Evolutionary conservation across 1,139 yeast genomes (phyloP), one percentile per base, ranked within the genome.

Genomic region (Saccharomycopsis hybrid): DNA sequence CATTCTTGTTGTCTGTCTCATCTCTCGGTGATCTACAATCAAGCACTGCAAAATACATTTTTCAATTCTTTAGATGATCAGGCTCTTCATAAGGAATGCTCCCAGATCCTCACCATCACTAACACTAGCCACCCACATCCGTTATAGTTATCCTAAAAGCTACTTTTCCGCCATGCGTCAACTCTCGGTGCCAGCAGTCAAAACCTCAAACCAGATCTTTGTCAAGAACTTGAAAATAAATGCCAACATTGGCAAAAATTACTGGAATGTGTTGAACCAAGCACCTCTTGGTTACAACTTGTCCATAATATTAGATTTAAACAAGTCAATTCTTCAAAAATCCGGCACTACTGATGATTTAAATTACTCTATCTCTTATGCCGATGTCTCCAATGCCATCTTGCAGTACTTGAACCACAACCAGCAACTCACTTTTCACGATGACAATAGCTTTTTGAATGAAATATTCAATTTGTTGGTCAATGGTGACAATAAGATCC

Each of bases 161-260:
- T 25, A 5, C 44, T 31, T 33, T 42, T 7, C 46, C 27, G 29
- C 46, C 46, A 25, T 11, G 36, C 25, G 39, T 5, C 39, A n/a
- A 24, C 24, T 36, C n/a, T 36, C 39, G 8, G 35, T 32, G 8
- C 24, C 39, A 11, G 24, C 5, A 11, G 24, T 13, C 39, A 11
- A 5, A 36, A 11, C 39, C 24, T 36, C 37, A 30, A 35, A 46
- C 18, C 41, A 47, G 25, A 49, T 52, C 24, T 52, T 44, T 40
- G 43, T 52, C 27, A 42, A 52, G 11, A 41, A 50, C 33, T 43
- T 52, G 41, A 42, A 44, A 2, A 42, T 52, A 18, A 43, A 35
- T 40, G 52, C 51, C n/a, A 39, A 37, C 8, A 44, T 52, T 29
- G 55, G 55, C n/a, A 49, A 47, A 13, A 52, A 41, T 24, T 52